A percentile compares a stretch with the other conserved stretches of the same genome.
phyloP scores from a whole-genome alignment of 345 rosid genomes.

The Eutrema japonicum region DNA sequence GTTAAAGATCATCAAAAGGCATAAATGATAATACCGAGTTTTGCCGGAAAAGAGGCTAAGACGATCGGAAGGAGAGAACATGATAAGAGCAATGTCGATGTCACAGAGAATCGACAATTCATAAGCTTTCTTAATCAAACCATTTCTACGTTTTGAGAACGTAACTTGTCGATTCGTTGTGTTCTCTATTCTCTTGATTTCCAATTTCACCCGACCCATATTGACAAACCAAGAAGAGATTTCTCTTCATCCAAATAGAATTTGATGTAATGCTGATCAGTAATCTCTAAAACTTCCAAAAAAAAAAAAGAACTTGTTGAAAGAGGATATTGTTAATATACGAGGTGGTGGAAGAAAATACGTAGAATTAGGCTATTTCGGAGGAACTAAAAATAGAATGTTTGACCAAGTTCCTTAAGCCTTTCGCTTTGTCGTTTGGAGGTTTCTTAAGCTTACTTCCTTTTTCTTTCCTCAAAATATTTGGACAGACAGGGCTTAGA shows the following conservation, averaged over 20 bases:
- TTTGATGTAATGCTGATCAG: background rate
- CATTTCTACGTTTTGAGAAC: slow-evolving; percentile 84
- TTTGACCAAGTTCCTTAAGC: slow-evolving; percentile 18
- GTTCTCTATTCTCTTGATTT: slow-evolving; percentile 82
- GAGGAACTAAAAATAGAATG: slow-evolving; percentile 29
- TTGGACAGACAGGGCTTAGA: background rate
- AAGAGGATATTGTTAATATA: slow-evolving; percentile 20
- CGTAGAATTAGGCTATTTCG: slow-evolving; percentile 9
- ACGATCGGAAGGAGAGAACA: slow-evolving; percentile 78
- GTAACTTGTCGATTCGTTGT: slow-evolving; percentile 78
- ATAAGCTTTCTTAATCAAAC: slow-evolving; percentile 86
- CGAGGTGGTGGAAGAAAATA: background rate
- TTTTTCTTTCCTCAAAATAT: background rate
- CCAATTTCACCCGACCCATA: slow-evolving; percentile 81
- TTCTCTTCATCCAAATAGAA: slow-evolving; percentile 4
- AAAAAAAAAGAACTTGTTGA: background rate
- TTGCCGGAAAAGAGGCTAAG: slow-evolving; percentile 76
- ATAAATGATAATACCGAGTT: slow-evolving; percentile 50
- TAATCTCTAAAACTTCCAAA: slow-evolving; percentile 26
- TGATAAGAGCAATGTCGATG: slow-evolving; percentile 79
- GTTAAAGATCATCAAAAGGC: background rate
- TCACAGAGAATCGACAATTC: slow-evolving; percentile 85
- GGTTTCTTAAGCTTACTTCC: background rate
- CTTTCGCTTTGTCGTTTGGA: background rate
- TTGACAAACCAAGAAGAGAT: background rate